These are phyloP conservation scores for Globisporangium nagaii DNA, from an alignment of 352 stramenopile genomes.

Conservation along the genomic window DNA sequence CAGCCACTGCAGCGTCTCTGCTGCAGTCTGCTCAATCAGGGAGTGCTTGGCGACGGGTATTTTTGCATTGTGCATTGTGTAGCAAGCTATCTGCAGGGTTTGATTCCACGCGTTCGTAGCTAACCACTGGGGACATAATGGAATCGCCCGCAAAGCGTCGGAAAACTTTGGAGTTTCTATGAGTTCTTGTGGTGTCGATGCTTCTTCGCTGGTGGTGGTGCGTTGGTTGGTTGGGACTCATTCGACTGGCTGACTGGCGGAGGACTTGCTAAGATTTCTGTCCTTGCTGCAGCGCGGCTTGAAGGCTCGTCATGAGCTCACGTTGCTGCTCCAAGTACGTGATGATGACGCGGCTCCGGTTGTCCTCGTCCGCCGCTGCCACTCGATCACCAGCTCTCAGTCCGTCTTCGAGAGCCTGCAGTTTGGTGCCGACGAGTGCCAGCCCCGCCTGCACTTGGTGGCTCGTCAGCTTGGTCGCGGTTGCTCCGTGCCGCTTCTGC, in stretches of 20 bases:
- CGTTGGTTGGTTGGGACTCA: too few relatives aligned
- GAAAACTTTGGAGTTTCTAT: slow-evolving; percentile 5
- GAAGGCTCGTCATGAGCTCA: not conserved
- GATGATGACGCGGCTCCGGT: slow-evolving; percentile 11
- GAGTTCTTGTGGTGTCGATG: not conserved
- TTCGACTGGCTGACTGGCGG: too few relatives aligned
- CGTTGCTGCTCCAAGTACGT: slow-evolving; percentile 24
- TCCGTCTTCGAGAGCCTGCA: slow-evolving; percentile 4
- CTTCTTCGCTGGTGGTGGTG: too few relatives aligned
- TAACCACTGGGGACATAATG: too few relatives aligned
- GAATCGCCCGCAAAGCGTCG: slow-evolving; percentile 5
- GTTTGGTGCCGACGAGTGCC: not conserved
- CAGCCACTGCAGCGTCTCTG: slow-evolving; percentile 3
- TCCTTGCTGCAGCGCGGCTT: not conserved
- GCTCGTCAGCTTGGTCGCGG: not conserved
- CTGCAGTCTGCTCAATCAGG: not conserved
- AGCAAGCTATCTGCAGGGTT: not conserved
- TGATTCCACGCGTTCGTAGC: too few relatives aligned
- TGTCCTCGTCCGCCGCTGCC: not conserved
- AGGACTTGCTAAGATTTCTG: too few relatives aligned
- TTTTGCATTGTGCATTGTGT: not conserved
- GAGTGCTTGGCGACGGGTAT: not conserved
- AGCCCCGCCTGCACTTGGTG: not conserved
- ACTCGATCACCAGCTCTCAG: not conserved
- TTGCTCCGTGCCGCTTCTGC: not conserved